Evolutionary conservation across 257 asterid species (phyloP), one percentile per base, ranked within the genome.

Genomic region (Nyctanthes arbortristis): DNA sequence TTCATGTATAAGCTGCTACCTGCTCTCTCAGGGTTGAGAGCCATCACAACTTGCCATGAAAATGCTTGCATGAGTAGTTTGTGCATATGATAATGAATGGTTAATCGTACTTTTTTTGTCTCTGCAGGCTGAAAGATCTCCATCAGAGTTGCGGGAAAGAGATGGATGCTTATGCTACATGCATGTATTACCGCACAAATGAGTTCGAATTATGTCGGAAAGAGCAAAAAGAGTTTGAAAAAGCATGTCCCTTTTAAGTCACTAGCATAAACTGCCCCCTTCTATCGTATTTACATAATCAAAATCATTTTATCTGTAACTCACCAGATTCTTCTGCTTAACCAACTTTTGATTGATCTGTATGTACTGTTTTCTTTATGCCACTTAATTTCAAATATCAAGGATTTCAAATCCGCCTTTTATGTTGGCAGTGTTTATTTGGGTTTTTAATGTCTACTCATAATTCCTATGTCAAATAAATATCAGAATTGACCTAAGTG

Each of bases 101-200:
- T 39, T 39, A 13, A 39, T 13, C 4, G 4, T 39, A 39, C 13
- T 18, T 4, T 52, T n/a, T 11, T 35, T 36, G 55, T 35, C 34
- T 55, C 5, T 79, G 82, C 73, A 93, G 99, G 84, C 79, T 93
- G 83, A 91, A 65, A 80, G 95, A 90, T 80, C 81, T 91, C 65
- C 96, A 91, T 70, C 97, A 87, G 72, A 89, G 78, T 76, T 93
- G 99, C 82, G 71, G 67, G 73, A 93, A 93, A 69, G 99, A 93
- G 80, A 79, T 91, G 84, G 90, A 93, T 81, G 79, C 96, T 25
- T 93, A 91, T 70, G 91, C 91, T 18, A 94, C 96, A 58, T 91
- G 99, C 81, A 84, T 93, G 99, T 87, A 87, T 84, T 91, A 91
- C 87, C 79, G 82, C 85, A 90, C 97, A 1, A 91, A 93, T 36